phyloP scores from a whole-genome alignment of 768 basidiomycete genomes.

The Phylloporus sp. region DNA sequence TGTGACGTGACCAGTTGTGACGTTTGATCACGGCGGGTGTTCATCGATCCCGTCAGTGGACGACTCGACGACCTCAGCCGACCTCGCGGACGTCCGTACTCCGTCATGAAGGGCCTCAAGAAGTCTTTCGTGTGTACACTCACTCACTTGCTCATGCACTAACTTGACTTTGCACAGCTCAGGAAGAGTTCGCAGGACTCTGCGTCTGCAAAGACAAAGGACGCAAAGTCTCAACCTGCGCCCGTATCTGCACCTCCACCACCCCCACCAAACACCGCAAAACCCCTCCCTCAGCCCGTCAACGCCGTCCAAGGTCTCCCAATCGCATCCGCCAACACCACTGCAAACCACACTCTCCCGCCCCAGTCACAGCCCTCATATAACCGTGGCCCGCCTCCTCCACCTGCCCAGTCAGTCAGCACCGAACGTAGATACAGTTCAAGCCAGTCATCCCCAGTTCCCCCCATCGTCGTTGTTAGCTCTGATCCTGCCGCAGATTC shows the following conservation, averaged over 20 bases:
- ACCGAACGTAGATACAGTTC: constrained; percentile 58
- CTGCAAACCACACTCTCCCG: constrained; percentile 37
- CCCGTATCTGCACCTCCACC: constrained; percentile 45
- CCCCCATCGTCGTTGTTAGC: constrained; percentile 86
- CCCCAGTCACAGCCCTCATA: constrained; percentile 39
- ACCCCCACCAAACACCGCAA: constrained; percentile 61
- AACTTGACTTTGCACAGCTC: constrained; percentile 43
- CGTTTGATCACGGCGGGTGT: constrained; percentile 29
- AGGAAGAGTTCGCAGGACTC: constrained; percentile 67
- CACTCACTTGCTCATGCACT: constrained; percentile 13
- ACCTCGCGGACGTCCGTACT: constrained; percentile 12
- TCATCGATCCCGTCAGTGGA: constrained; percentile 41
- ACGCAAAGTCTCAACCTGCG: constrained; percentile 46
- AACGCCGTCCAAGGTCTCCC: constrained; percentile 36
- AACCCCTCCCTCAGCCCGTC: constrained; percentile 57
- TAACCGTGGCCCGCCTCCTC: constrained; percentile 42
- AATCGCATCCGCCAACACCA: constrained; percentile 33
- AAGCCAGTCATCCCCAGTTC: constrained; percentile 48
- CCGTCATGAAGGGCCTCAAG: constrained; percentile 76
- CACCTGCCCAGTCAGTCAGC: constrained; percentile 35
- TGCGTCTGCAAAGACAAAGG: constrained; percentile 65
- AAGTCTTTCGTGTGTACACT: constrained; percentile 63
- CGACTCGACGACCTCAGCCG: constrained; percentile 13
- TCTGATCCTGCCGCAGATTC: constrained; percentile 56
- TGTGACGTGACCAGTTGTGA: constrained; percentile 33